Evolutionary conservation across 768 basidiomycete genomes (phyloP).

Genomic region (Boletus insuetus): DNA sequence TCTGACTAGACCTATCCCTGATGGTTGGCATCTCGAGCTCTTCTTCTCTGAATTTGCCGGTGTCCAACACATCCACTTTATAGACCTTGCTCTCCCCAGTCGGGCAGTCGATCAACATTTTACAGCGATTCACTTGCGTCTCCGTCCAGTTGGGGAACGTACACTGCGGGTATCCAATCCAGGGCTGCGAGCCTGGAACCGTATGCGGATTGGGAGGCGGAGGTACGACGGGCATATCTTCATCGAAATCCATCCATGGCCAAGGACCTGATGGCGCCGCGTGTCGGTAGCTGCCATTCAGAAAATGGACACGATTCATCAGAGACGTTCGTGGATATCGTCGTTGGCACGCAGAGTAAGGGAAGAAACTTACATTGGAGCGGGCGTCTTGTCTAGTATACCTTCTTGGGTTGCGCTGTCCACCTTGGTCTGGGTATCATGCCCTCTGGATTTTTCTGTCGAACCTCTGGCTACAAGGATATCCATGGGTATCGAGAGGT

Average conservation of each 20-base stretch:
- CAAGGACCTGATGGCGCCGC: slow-evolving; percentile 41
- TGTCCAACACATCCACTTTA: slow-evolving; percentile 22
- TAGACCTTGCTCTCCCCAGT: slow-evolving; percentile 15
- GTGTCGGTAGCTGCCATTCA: slow-evolving; percentile 31
- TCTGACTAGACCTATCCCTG: slow-evolving; percentile 13
- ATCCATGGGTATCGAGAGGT: slow-evolving; percentile 22
- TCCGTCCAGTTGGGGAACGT: slow-evolving; percentile 34
- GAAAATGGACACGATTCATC: not conserved
- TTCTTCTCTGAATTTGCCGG: slow-evolving; percentile 8
- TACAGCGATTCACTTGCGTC: slow-evolving; percentile 28
- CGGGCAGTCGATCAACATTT: slow-evolving; percentile 25
- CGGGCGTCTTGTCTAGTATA: slow-evolving; percentile 15
- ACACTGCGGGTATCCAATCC: slow-evolving; percentile 31
- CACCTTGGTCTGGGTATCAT: not conserved
- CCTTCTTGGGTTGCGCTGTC: not conserved
- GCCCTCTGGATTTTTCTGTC: not conserved
- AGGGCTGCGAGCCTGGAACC: not conserved
- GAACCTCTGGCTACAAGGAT: not conserved
- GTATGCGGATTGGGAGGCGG: not conserved
- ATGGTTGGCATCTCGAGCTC: not conserved
- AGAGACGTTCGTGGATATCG: not conserved
- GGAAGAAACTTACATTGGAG: slow-evolving; percentile 19
- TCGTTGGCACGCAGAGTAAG: not conserved
- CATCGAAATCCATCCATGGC: slow-evolving; percentile 42
- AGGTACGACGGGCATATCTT: slow-evolving; percentile 12